phyloP scores from a whole-genome alignment of 495 filamentous ascomycete genomes.

The Bacidia gigantensis region DNA sequence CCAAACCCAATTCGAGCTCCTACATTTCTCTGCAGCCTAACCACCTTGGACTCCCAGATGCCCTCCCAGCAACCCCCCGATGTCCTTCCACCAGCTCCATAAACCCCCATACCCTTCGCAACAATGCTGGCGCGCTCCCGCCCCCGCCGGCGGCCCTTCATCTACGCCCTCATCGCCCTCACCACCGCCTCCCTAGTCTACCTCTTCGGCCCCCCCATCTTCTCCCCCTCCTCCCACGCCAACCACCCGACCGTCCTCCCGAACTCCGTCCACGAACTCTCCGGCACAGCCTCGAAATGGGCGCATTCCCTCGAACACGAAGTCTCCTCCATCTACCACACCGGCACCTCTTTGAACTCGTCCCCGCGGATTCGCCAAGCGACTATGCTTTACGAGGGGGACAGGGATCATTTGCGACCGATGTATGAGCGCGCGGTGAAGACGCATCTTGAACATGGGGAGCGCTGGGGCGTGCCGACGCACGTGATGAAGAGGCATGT shows the following conservation, averaged over 20 bases:
- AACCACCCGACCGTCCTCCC: no score
- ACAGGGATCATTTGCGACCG: slow-evolving; percentile 2
- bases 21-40: background rate
- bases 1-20: background rate
- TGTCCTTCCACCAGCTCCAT: background rate
- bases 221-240: background rate
- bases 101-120: background rate
- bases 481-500: slow-evolving; percentile 22
- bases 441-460: slow-evolving; percentile 27
- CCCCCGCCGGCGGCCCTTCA: background rate
- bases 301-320: background rate
- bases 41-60: background rate
- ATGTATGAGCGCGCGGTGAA: slow-evolving; percentile 29
- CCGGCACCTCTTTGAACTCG: background rate
- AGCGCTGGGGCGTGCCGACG: slow-evolving; percentile 28
- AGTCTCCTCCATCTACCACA: background rate
- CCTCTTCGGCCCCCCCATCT: background rate
- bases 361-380: slow-evolving; percentile 1
- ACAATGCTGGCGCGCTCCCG: background rate
- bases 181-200: background rate
- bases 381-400: slow-evolving; percentile 8
- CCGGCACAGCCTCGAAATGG: background rate
- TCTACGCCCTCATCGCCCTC: slow-evolving; percentile 10
- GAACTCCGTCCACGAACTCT: no score
- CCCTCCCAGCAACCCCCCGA: no score